Evolutionary conservation across 73 alveolate species (phyloP), one percentile per base, ranked within the genome.

Genomic region (Blepharisma japonicum): DNA sequence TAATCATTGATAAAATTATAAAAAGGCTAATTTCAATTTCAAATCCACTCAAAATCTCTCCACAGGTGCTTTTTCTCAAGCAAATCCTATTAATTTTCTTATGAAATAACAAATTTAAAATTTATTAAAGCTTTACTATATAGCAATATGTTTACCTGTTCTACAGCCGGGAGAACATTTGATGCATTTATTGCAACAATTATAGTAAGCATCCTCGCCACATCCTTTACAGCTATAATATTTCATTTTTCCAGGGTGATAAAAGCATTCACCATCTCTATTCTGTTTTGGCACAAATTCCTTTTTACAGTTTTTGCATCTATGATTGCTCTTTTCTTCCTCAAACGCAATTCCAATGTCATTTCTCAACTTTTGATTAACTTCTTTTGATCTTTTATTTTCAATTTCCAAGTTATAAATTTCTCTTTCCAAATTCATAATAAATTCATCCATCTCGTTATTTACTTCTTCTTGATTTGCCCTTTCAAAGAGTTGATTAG

Each of bases 201-300:
- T 79, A 49, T 68, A 79, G 61, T 79, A 79, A 32, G 56, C 81
- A 68, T 79, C 86, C 2, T 55, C 67, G n/a, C 86, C 86, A 79
- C 86, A 79, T 11, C 83, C 81, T 70, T 68, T 68, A 23, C 86
- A 79, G 6, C 71, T 42, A 68, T 79, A 79, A 45, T 51, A 79
- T 68, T 79, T 79, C 49, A 79, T 38, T 14, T 70, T 79, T 7
- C 86, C 86, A 6, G 68, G 25, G 7, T 79, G 86, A 79, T 79
- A 79, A 0, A 70, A 11, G 21, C 86, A 79, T 6, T 45, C 38
- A 20, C 83, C 86, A 46, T 79, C 66, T 77, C 14, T 55, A 56
- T 77, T 77, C 68, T 77, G 68, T 47, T 56, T 56, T 9, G 85
- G 85, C 47, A 77, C 21, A 68, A 77, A 77, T 20, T 77, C 67